Evolutionary conservation across 1,284 basidiomycete genomes (phyloP).

Genomic region (Marasmius fiardii): DNA sequence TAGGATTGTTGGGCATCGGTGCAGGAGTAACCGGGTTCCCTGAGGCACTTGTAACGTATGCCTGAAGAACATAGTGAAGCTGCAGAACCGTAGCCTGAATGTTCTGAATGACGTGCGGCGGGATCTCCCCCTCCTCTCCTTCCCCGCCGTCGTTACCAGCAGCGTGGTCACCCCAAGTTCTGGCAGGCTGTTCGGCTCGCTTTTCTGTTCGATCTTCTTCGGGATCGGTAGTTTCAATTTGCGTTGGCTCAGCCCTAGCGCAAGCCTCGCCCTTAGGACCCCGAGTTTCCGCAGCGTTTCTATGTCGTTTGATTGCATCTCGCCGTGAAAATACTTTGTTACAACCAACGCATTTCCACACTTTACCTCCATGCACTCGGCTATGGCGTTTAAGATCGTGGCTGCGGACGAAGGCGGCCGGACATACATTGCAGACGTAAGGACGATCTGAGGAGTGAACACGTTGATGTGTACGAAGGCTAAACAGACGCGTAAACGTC

Average conservation of each 20-base stretch:
- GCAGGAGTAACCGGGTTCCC: constrained; percentile 39
- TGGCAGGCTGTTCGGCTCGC: constrained; percentile 43
- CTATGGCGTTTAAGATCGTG: constrained; percentile 74
- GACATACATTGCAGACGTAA: constrained; percentile 57
- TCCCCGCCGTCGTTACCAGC: constrained; percentile 21
- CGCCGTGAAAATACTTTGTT: constrained; percentile 68
- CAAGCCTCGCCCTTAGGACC: constrained; percentile 49
- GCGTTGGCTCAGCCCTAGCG: constrained; percentile 49
- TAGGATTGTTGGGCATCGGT: constrained; percentile 33
- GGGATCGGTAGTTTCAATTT: constrained; percentile 55
- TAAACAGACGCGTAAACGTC: constrained; percentile 62
- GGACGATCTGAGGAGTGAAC: constrained; percentile 61
- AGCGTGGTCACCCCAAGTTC: constrained; percentile 17
- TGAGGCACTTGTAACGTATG: constrained; percentile 52
- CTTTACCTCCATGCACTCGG: constrained; percentile 62
- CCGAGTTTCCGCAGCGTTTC: constrained; percentile 47
- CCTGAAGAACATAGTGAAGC: constrained; percentile 56
- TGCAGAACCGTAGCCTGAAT: constrained; percentile 52
- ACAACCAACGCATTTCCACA: constrained; percentile 69
- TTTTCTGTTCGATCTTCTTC: constrained; percentile 49
- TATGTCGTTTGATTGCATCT: constrained; percentile 75
- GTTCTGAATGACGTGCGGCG: constrained; percentile 41
- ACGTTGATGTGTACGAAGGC: constrained; percentile 65
- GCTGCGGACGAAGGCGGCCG: constrained; percentile 70
- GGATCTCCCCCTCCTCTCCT: constrained; percentile 65